These are phyloP conservation scores for Sphaceloma murrayae DNA, from an alignment of 2,329 filamentous ascomycete genomes.

Conservation along the genomic window DNA sequence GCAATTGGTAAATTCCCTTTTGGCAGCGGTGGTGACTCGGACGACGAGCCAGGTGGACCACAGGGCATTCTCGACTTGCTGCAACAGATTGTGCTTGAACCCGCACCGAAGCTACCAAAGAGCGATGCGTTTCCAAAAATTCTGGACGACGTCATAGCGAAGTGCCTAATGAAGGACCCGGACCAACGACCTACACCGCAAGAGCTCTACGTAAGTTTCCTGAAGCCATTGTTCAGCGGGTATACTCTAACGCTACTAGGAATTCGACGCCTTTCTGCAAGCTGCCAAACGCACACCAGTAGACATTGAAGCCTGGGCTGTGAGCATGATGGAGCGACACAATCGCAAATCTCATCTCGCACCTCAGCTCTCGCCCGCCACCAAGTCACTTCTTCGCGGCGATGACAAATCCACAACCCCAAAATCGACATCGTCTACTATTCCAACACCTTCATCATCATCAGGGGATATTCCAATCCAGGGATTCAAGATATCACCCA, in stretches of 20 bases:
- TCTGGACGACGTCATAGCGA: conserved; percentile 92
- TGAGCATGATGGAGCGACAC: conserved; percentile 85
- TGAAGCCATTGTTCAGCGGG: background rate
- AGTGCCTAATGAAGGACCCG: conserved; percentile 84
- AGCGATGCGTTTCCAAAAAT: conserved; percentile 95
- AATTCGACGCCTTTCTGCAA: conserved; percentile 87
- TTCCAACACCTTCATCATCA: conserved; percentile 23
- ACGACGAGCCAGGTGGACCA: conserved; percentile 58
- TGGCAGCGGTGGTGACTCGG: conserved; percentile 67
- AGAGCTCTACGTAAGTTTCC: conserved; percentile 77
- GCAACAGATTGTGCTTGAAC: conserved; percentile 95
- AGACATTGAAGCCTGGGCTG: conserved; percentile 85
- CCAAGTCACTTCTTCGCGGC: conserved; percentile 60
- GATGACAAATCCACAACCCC: conserved; percentile 23
- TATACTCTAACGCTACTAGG: conserved; percentile 43
- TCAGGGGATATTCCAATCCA: conserved; percentile 26
- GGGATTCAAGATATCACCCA: conserved; percentile 21
- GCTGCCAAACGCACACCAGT: conserved; percentile 95
- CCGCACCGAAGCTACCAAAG: conserved; percentile 85
- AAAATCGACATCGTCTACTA: conserved; percentile 18
- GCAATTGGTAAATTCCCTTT: conserved; percentile 98
- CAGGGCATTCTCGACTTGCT: conserved; percentile 92
- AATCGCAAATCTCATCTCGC: conserved; percentile 91
- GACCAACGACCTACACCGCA: conserved; percentile 84
- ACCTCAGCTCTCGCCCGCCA: conserved; percentile 67